These are phyloP conservation scores for Podila verticillata DNA, from an alignment of 192 early-diverging fungal genomes.

Conservation along the genomic window DNA sequence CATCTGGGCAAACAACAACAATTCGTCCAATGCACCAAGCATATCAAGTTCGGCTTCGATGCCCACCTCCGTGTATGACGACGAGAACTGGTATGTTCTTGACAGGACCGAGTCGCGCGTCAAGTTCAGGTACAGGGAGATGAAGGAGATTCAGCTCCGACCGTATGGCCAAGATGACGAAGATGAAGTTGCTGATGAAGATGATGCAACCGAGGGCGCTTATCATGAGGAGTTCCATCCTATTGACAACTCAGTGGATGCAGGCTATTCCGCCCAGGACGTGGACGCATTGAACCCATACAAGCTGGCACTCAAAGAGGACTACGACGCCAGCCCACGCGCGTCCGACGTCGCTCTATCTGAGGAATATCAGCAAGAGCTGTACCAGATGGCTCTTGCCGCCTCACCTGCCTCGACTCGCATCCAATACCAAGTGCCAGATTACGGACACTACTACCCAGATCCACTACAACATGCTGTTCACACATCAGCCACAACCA, in stretches of 20 bases:
- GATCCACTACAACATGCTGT: slow-evolving; percentile 1
- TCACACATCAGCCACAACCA: not conserved
- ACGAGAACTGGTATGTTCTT: not conserved
- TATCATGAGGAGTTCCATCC: not conserved
- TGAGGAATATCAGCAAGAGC: not conserved
- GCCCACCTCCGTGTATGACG: not conserved
- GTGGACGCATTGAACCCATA: not conserved
- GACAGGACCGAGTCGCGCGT: not conserved
- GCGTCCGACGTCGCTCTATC: not conserved
- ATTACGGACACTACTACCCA: not conserved
- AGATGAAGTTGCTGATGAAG: not conserved
- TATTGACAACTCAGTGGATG: not conserved
- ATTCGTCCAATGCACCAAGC: not conserved
- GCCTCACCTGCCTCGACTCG: not conserved
- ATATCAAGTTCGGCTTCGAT: not conserved
- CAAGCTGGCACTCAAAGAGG: not conserved
- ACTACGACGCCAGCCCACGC: not conserved
- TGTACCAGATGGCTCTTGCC: not conserved
- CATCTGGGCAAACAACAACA: not conserved
- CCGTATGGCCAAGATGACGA: slow-evolving; percentile 30
- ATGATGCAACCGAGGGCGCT: not conserved
- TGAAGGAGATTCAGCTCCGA: slow-evolving; percentile 11
- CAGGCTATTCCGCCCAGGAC: not conserved
- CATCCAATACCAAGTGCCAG: not conserved
- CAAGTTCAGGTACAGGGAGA: slow-evolving; percentile 7